Evolutionary conservation across 495 filamentous ascomycete genomes (phyloP), one percentile per base, ranked within the genome.

Genomic region (Podospora sp.): DNA sequence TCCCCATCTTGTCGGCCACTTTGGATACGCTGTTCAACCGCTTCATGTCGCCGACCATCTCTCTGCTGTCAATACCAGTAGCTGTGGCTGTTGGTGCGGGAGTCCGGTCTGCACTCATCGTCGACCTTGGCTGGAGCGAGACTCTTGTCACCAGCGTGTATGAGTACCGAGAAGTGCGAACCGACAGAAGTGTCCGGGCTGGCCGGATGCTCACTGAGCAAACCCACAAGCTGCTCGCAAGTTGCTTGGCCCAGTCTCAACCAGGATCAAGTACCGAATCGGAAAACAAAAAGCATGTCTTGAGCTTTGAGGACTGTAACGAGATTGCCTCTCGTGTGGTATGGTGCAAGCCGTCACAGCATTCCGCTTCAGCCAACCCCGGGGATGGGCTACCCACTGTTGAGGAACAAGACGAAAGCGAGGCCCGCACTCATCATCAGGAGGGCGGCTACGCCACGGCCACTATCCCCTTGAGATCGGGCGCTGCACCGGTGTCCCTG

Each of bases 51-150:
- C 92, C 94, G 0, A 90, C 86, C n/a, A 85, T 97, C 62, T 93
- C 91, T 7, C 82, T 97, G 53, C 75, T 97, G 68, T 90, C 91
- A 1, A 85, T 88, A 6, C 87, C 93, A 0, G 80, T 91, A 14
- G 87, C 93, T 77, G 75, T 87, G 9, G 82, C 88, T n/a, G 86
- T 91, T 5, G 90, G 89, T 35, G 92, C 93, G 9, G 95, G 95
- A 4, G 81, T 93, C 60, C 89, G 95, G 14, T 88, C 91, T 20
- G 91, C 88, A 1, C 76, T 98, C 25, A 86, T 97, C 3, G 84
- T 98, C 11, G 93, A 98, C 73, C 81, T 99, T 40, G 94, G 94
- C 63, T 98, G 95, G 95, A 84, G 85, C 50, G 96, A 97, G 74
- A 94, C 92, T 0, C 85, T 89, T 0, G 84, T 93, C 16, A 95